Base-by-base conservation (phyloP, 2,329 filamentous ascomycete species). In the Colletotrichum karsti region DNA sequence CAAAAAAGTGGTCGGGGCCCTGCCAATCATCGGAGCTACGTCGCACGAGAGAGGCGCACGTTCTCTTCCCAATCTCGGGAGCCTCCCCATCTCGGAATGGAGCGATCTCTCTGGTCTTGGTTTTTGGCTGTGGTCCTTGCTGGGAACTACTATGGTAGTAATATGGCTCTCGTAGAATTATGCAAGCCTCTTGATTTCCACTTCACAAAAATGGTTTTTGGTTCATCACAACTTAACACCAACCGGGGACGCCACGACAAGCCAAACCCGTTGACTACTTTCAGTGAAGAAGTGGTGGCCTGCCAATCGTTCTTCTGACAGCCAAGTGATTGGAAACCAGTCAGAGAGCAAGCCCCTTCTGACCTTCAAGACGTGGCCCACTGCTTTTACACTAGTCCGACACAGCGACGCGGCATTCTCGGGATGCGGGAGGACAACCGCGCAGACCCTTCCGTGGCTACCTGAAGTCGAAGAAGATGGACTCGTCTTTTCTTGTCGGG, bases 11-110 rank as follows among this genome's bases (percentile, higher is more conserved):
- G 33, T 30, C 41, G 28, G 48, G 46, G n/a, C 28, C 28, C 15
- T 53, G 42, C 59, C 59, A 57, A 30, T 63, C 53, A 54, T 35
- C 54, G 33, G 46, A 30, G 37, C 63, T 37, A 44, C 35, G 42
- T 51, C 41, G 41, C 63, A 63, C 57, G 15, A 63, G 51, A 22
- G 41, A 50, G 50, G 63, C 58, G 63, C 63, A 67, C 63, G 63
- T 63, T 67, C 51, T 33, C 24, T 50, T 30, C 26, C 20, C 46
- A 65, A 64, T 64, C 46, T 59, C 53, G 65, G 60, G 37, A 58
- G 37, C 30, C 53, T 48, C 48, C 60, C 65, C 60, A 64, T 67
- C 53, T 64, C 59, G 64, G 65, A 53, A 64, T 64, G 53, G 53
- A 65, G 65, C 65, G 60, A 67, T 58, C 60, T 58, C 41, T 24